Evolutionary conservation across 1,284 basidiomycete genomes (phyloP).

Genomic region (Malassezia furfur): DNA sequence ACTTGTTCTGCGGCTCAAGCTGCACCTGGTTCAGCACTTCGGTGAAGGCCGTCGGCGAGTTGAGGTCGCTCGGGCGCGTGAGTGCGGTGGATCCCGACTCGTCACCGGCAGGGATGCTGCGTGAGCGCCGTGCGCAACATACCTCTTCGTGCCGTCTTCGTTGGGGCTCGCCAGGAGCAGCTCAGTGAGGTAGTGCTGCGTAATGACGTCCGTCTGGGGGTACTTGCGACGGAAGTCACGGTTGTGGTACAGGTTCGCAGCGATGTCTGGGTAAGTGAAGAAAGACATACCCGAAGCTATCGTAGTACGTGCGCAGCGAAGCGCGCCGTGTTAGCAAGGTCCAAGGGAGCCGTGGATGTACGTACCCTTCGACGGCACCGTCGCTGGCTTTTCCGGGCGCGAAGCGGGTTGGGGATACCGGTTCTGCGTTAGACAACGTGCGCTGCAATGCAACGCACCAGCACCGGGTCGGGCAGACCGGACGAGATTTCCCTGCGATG

Average conservation of each 20-base stretch:
- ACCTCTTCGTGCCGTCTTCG: conserved; percentile 48
- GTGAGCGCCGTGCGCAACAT: conserved; percentile 3
- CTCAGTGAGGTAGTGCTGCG: conserved; percentile 53
- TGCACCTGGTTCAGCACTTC: conserved; percentile 44
- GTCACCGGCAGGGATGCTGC: conserved; percentile 23
- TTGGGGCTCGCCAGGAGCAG: conserved; percentile 72
- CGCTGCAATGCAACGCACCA: neutral
- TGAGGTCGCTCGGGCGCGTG: conserved; percentile 37
- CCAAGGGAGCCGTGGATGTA: neutral
- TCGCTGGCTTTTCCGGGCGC: conserved; percentile 71
- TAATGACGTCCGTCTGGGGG: conserved; percentile 59
- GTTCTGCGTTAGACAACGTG: conserved; percentile 50
- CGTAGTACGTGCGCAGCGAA: no score
- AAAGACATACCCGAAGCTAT: conserved; percentile 14
- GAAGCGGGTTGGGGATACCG: conserved; percentile 78
- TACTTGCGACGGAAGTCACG: conserved; percentile 85
- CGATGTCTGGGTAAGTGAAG: conserved; percentile 20
- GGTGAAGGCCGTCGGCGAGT: conserved; percentile 44
- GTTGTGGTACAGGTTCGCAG: conserved; percentile 63
- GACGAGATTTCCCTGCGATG: conserved; percentile 63
- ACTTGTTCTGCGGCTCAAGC: conserved; percentile 22
- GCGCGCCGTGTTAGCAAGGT: no score
- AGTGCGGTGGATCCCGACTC: conserved; percentile 29
- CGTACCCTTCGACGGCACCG: conserved; percentile 64
- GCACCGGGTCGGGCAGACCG: conserved; percentile 65